Evolutionary conservation across 2,329 filamentous ascomycete genomes (phyloP).

Genomic region (Scortechinia acanthostroma): DNA sequence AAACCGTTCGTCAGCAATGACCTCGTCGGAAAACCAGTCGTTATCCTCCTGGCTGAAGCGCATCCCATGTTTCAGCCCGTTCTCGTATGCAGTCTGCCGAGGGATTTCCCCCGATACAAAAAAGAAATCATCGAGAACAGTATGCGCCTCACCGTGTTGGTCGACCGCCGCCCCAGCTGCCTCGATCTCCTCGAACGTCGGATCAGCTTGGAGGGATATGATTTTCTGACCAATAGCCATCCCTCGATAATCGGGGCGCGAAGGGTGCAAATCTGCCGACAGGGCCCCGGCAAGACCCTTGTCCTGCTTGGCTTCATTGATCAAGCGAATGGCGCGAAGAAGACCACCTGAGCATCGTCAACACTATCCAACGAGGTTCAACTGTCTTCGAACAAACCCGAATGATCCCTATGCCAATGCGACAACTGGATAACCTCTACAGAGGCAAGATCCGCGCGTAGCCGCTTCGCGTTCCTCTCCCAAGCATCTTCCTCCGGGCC

Average conservation of each 20-base stretch:
- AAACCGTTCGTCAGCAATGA: conserved; percentile 41
- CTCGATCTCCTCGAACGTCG: conserved; percentile 36
- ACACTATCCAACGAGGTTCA: neutral
- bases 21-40: conserved; percentile 36
- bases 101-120: conserved; percentile 45
- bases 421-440: conserved; percentile 39
- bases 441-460: conserved; percentile 27
- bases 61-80: conserved; percentile 33
- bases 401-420: conserved; percentile 48
- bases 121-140: conserved; percentile 38
- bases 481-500: conserved; percentile 42
- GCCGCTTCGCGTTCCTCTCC: conserved; percentile 35
- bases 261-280: conserved; percentile 39
- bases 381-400: conserved; percentile 17
- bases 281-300: conserved; percentile 15
- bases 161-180: conserved; percentile 27
- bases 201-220: conserved; percentile 42
- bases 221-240: conserved; percentile 26
- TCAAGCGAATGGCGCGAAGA: conserved; percentile 35
- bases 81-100: conserved; percentile 36
- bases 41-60: conserved; percentile 25
- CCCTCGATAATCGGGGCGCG: conserved; percentile 39
- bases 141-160: conserved; percentile 28
- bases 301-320: conserved; percentile 27
- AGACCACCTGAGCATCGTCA: conserved; percentile 29